Conservation (phyloP, 2,329 filamentous ascomycete species). For the Ploettnerulaceae sp. region DNA sequence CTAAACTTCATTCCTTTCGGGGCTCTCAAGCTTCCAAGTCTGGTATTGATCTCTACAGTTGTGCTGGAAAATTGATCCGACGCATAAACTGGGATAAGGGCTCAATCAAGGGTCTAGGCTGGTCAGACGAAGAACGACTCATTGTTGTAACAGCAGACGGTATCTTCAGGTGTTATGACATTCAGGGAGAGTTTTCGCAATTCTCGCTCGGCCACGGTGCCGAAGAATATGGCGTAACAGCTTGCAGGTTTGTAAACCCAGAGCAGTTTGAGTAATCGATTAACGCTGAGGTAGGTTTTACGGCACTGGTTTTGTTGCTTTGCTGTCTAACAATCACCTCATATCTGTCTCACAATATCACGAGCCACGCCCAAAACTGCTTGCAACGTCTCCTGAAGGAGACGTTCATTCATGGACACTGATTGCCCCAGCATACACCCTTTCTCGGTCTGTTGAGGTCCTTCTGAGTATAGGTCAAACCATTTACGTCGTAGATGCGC, state of each 20-base stretch:
- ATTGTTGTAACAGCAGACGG: constrained; percentile 86
- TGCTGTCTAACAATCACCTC: constrained; percentile 82
- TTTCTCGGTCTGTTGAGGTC: constrained; percentile 90
- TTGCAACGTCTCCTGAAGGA: constrained; percentile 72
- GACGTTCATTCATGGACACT: constrained; percentile 84
- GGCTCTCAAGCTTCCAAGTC: constrained; percentile 68
- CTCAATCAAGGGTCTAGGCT: constrained; percentile 80
- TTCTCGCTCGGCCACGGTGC: constrained; percentile 88
- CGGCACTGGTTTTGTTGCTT: constrained; percentile 83
- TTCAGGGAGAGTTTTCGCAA: constrained; percentile 93
- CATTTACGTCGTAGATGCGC: constrained; percentile 79
- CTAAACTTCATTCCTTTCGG: constrained; percentile 74
- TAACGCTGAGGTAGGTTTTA: constrained; percentile 59
- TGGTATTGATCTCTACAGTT: constrained; percentile 91
- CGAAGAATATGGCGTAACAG: constrained; percentile 79
- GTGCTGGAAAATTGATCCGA: constrained; percentile 80
- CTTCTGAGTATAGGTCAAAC: constrained; percentile 80
- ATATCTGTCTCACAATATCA: constrained; percentile 84
- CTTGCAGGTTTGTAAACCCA: constrained; percentile 53
- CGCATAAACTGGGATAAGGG: constrained; percentile 90
- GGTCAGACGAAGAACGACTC: constrained; percentile 93
- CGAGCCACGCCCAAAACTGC: constrained; percentile 79
- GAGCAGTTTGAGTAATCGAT: background rate
- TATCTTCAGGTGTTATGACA: constrained; percentile 78
- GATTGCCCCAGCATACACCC: constrained; percentile 79